phyloP scores from a whole-genome alignment of 2,329 filamentous ascomycete genomes.

The Penicillium sp. region DNA sequence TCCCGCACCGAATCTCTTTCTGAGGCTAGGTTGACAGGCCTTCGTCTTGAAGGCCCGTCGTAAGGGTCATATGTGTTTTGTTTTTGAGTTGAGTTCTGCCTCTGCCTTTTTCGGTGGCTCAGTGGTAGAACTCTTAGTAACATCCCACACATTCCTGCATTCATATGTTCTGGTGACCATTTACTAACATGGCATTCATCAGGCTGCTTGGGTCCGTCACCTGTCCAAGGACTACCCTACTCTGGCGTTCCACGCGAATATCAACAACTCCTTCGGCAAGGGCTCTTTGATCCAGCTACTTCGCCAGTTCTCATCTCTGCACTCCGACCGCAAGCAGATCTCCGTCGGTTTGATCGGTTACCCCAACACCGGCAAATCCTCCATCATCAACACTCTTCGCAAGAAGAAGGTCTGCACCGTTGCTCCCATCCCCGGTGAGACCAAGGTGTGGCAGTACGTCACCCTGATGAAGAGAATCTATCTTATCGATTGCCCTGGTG shows the following conservation, averaged over 20 bases:
- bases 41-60: conserved; percentile 86
- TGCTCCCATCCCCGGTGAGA: conserved; percentile 92
- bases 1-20: conserved; percentile 63
- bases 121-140: conserved; percentile 96
- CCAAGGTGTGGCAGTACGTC: conserved; percentile 97
- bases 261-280: conserved; percentile 96
- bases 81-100: conserved; percentile 94
- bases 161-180: conserved; percentile 30
- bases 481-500: conserved; percentile 93
- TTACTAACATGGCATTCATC: conserved; percentile 31
- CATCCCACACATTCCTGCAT: conserved; percentile 74
- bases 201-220: conserved; percentile 89
- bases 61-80: conserved; percentile 75
- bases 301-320: conserved; percentile 85
- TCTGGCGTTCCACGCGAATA: conserved; percentile 86
- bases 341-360: conserved; percentile 85
- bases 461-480: conserved; percentile 92
- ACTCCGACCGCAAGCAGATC: conserved; percentile 88
- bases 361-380: conserved; percentile 93
- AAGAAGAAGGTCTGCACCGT: conserved; percentile 93
- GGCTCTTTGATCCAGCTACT: conserved; percentile 88
- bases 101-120: conserved; percentile 56
- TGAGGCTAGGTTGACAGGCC: conserved; percentile 64
- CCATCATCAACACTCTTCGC: conserved; percentile 91
- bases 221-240: conserved; percentile 91